Evolutionary conservation across 176 grass and related monocot species (phyloP), one percentile per base, ranked within the genome.

Genomic region (Ensete glaucum): DNA sequence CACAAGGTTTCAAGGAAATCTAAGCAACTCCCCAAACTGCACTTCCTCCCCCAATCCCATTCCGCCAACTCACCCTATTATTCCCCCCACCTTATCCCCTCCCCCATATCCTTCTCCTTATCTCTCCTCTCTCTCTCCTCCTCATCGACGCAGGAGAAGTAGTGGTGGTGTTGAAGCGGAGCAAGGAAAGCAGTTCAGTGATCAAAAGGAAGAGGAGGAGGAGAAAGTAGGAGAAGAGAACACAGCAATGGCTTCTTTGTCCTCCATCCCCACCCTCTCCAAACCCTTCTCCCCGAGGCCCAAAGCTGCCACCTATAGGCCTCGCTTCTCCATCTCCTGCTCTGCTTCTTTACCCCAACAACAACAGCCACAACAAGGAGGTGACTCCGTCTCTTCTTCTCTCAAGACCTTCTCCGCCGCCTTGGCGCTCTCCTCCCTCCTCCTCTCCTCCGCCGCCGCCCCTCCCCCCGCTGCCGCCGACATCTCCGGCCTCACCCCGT

Each of bases 361-460:
- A 43, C 82, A 11, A 62, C 53, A 2, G 60, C 34, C 54, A 14
- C 51, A 50, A 34, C 3, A 54, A 5, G 29, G 12, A 2, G 53
- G 57, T 11, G 19, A 56, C 4, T 87, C 77, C 9, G 23, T 96
- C 26, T 63, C 89, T 6, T 29, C 79, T 10, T 83, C 85, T 9
- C n/a, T 90, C 25, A 90, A 92, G 85, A 85, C 81, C 20, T 92
- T 96, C 82, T 92, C 89, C 1, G 87, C 93, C 0, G 89, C 89
- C 0, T 77, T 96, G 9, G 89, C 93, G 19, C 85, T 96, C 23
- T 92, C 87, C 1, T 96, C 93, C 0, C 81, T 96, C 24, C 82
- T 96, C 20, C 83, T 96, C 59, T 84, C 93, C n/a, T 92, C 93
- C 0, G 82, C 89, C 1, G 89, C 89, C 17, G 81, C 82, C 10